A percentile compares a stretch with the other conserved stretches of the same genome.
Evolutionary conservation across 2,329 filamentous ascomycete species (phyloP).

Genomic region (Ophidiomyces ophidiicola): DNA sequence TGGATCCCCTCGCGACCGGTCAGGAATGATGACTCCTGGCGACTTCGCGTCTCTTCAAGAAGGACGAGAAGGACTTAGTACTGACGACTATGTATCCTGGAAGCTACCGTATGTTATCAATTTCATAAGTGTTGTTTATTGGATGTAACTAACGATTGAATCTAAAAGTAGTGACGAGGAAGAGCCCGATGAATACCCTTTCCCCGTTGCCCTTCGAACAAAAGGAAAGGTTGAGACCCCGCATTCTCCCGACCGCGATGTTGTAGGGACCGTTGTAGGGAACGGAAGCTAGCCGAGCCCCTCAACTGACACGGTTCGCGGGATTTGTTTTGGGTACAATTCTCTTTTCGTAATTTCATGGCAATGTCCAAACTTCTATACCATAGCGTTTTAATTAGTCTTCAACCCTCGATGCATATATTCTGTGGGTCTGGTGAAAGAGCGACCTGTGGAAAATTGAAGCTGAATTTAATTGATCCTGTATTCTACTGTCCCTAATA

Average conservation of each 20-base stretch:
- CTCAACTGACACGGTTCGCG: background rate
- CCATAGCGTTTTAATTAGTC: too few species aligned
- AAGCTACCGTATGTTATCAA: conserved; percentile 73
- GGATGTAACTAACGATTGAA: conserved; percentile 22
- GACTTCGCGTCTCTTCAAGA: conserved; percentile 96
- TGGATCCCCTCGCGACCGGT: conserved; percentile 77
- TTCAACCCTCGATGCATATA: too few species aligned
- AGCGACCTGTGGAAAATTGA: too few species aligned
- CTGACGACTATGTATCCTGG: conserved; percentile 97
- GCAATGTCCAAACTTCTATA: too few species aligned
- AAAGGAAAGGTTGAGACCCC: conserved; percentile 32
- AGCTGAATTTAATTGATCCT: too few species aligned
- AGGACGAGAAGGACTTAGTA: conserved; percentile 79
- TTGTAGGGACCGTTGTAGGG: too few species aligned
- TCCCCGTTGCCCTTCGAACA: conserved; percentile 53
- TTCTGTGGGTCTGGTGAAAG: too few species aligned
- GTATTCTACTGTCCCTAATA: too few species aligned
- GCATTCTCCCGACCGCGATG: conserved; percentile 22
- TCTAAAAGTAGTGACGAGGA: conserved; percentile 68
- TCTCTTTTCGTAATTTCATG: background rate
- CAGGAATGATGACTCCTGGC: conserved; percentile 97
- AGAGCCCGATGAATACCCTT: conserved; percentile 67
- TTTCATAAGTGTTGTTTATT: background rate
- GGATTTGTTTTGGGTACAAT: background rate
- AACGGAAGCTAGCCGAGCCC: background rate